phyloP scores from a whole-genome alignment of 139 green algal species.

The Chlamydomonas sphaeroides region DNA sequence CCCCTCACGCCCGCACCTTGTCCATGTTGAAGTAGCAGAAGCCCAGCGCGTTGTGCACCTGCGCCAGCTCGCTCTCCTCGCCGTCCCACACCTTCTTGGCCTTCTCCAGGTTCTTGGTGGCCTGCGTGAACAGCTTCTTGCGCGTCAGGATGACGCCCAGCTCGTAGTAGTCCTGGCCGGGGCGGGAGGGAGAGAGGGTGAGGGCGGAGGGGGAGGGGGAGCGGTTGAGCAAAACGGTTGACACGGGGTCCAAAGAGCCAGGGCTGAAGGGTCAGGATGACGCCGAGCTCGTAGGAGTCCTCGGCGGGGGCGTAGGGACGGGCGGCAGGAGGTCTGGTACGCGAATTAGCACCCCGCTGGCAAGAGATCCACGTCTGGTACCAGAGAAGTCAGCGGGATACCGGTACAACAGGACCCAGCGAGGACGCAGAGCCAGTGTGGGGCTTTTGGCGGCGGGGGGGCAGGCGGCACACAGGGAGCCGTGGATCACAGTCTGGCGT shows the following conservation, averaged over 20 bases:
- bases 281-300: too few relatives aligned
- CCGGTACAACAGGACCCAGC: too few relatives aligned
- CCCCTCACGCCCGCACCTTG: constrained; percentile 64
- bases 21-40: constrained; percentile 95
- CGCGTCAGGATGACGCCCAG: constrained; percentile 95
- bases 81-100: constrained; percentile 93
- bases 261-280: too few relatives aligned
- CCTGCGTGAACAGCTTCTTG: constrained; percentile 97
- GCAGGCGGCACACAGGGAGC: too few relatives aligned
- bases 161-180: constrained; percentile 94
- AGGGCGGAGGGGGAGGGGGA: neutral
- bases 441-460: too few relatives aligned
- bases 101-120: constrained; percentile 92
- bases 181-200: neutral
- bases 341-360: too few relatives aligned
- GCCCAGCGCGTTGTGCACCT: constrained; percentile 97
- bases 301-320: too few relatives aligned
- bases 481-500: too few relatives aligned
- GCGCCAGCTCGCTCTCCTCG: constrained; percentile 90
- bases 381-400: too few relatives aligned
- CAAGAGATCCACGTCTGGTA: too few relatives aligned
- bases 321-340: too few relatives aligned
- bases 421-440: too few relatives aligned
- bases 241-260: neutral
- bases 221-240: neutral